Evolutionary conservation across 2,329 filamentous ascomycete genomes (phyloP).

Genomic region (Neofusicoccum kwambonambiense): DNA sequence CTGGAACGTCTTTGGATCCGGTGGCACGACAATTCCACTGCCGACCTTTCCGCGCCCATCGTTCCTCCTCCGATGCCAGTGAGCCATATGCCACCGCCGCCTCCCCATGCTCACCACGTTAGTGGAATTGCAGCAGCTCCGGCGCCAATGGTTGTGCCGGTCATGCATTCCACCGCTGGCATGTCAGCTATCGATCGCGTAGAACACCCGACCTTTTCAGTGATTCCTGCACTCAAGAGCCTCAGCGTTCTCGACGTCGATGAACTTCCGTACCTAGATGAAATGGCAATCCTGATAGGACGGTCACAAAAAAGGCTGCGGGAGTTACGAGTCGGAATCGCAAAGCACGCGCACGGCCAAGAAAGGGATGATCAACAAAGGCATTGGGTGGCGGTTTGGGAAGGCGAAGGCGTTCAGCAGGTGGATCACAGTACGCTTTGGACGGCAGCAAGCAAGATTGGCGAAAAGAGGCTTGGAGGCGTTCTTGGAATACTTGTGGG

Average conservation of each 20-base stretch:
- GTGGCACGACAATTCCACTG: slow-evolving; percentile 73
- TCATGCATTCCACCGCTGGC: slow-evolving; percentile 27
- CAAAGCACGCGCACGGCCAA: slow-evolving; percentile 48
- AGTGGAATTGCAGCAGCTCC: slow-evolving; percentile 34
- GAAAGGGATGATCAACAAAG: slow-evolving; percentile 44
- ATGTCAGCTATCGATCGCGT: slow-evolving; percentile 51
- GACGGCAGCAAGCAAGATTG: slow-evolving; percentile 53
- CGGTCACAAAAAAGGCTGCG: slow-evolving; percentile 64
- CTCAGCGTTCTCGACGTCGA: slow-evolving; percentile 79
- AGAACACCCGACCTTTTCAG: slow-evolving; percentile 77
- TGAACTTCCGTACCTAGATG: slow-evolving; percentile 77
- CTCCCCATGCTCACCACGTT: slow-evolving; percentile 29
- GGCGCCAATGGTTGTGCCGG: slow-evolving; percentile 32
- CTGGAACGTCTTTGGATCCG: slow-evolving; percentile 76
- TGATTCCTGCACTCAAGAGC: slow-evolving; percentile 71
- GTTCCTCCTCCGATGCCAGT: slow-evolving; percentile 35
- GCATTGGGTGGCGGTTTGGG: slow-evolving; percentile 63
- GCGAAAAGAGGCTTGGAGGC: slow-evolving; percentile 65
- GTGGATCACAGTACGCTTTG: slow-evolving; percentile 59
- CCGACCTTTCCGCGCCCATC: slow-evolving; percentile 37
- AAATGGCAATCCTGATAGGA: slow-evolving; percentile 75
- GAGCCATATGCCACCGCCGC: slow-evolving; percentile 14
- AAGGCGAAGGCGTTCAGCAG: slow-evolving; percentile 61
- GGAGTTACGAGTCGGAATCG: slow-evolving; percentile 73
- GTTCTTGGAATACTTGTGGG: slow-evolving; percentile 68